Evolutionary conservation across 208 protist species (phyloP), one percentile per base, ranked within the genome.

Genomic region (Crithidia mellificae): DNA sequence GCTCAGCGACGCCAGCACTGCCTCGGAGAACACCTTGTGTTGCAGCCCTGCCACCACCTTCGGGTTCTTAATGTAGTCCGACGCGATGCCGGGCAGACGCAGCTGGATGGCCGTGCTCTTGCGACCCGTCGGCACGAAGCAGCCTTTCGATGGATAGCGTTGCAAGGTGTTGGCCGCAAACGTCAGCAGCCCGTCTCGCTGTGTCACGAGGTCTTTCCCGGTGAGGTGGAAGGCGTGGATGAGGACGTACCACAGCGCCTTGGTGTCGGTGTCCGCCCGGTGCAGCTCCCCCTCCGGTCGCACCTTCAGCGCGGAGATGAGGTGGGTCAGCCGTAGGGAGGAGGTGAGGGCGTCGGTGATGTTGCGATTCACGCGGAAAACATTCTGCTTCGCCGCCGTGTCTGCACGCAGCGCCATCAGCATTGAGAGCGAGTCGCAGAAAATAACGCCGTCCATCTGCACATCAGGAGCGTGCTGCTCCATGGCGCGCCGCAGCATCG

Each of bases 211-310:
- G 5, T 66, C 58, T 27, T 75, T 52, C n/a, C 77, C 77, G 0
- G 57, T 53, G 8, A 92, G 29, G 15, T 77, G 74, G 6, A 91
- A 76, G 6, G 72, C 74, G 57, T 85, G 75, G 6, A 93, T 56
- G n/a, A 96, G 78, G 22, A 96, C 91, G 56, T 80, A 85, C 89
- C 91, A 96, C 20, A 96, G 69, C 29, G 78, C 84, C 66, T 86
- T 92, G 2, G 89, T 80, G 77, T 96, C 91, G 15, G 89, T 92
- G 38, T 85, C 84, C 19, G 91, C 91, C 22, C 91, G 82, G 81
- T 96, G 91, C 50, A 94, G 20, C n/a, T 73, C 54, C 6, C 89
- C 89, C 2, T 92, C 84, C 15, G 84, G 64, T 20, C 65, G 63
- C 29, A 96, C 77, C 22, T 74, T 64, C 8, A 96, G 81, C 11